phyloP scores from a whole-genome alignment of 305 asterid species.

The Lippia alba region DNA sequence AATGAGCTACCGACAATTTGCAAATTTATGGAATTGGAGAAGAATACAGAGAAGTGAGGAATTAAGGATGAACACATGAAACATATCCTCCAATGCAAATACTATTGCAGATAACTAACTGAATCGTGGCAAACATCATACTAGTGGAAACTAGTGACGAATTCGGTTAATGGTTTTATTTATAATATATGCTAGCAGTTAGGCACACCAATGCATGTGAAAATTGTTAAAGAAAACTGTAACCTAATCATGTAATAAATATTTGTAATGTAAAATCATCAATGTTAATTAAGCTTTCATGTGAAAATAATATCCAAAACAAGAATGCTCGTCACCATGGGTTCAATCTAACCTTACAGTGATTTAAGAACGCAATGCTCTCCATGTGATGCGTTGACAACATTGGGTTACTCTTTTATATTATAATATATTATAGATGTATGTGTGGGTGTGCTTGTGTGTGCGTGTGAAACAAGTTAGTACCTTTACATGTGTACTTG shows the following conservation, averaged over 20 bases:
- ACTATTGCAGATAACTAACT: neutral
- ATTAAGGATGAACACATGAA: neutral
- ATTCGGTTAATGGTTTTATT: too few species aligned
- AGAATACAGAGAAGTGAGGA: neutral
- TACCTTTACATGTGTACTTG: slow-evolving; percentile 67
- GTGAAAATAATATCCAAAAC: too few species aligned
- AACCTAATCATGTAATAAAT: too few species aligned
- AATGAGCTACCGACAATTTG: neutral
- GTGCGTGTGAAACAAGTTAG: neutral
- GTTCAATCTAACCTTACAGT: too few species aligned
- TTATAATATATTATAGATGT: neutral
- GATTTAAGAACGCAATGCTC: too few species aligned
- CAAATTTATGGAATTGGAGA: neutral
- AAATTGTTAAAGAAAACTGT: too few species aligned
- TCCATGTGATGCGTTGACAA: neutral
- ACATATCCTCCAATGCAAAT: neutral
- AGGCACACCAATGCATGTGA: too few species aligned
- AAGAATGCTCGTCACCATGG: too few species aligned
- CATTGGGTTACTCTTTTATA: neutral
- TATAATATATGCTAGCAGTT: too few species aligned
- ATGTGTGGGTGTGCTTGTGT: neutral
- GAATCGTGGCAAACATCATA: neutral
- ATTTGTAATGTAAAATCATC: too few species aligned
- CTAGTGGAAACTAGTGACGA: too few species aligned
- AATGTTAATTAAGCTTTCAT: too few species aligned